Percentiles rank a stretch among this genome's conserved stretches.
phyloP scores from a whole-genome alignment of 1,139 yeast genomes.

The Suhomyces yuchorum region DNA sequence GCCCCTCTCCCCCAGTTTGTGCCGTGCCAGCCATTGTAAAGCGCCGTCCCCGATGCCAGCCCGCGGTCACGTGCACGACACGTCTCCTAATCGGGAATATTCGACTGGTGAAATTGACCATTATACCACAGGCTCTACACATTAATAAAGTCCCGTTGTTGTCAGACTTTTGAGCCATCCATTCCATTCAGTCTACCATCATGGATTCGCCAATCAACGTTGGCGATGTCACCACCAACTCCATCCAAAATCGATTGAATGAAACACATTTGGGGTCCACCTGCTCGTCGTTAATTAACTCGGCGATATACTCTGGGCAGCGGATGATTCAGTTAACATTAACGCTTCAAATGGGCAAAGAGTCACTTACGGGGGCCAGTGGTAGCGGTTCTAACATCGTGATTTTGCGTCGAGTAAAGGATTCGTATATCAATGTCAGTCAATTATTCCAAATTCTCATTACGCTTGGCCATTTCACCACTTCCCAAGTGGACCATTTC shows the following conservation, averaged over 20 bases:
- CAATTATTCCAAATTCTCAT: constrained; percentile 42
- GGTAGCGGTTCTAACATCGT: constrained; percentile 16
- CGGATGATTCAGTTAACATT: constrained; percentile 42
- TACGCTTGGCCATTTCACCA: constrained; percentile 29
- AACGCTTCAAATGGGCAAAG: constrained; percentile 17
- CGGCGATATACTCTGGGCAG: constrained; percentile 43
- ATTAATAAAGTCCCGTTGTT: neutral
- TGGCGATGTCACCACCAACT: constrained; percentile 48
- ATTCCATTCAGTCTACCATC: neutral
- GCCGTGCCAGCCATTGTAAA: no score
- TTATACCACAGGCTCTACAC: neutral
- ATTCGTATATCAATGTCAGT: constrained; percentile 44
- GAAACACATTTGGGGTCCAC: constrained; percentile 38
- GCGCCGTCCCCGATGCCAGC: neutral
- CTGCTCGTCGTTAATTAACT: constrained; percentile 24
- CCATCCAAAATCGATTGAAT: constrained; percentile 39
- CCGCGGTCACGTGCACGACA: constrained; percentile 7
- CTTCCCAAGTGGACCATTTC: constrained; percentile 31
- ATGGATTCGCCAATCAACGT: constrained; percentile 52
- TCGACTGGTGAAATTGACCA: constrained; percentile 6
- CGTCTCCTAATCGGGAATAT: constrained; percentile 14
- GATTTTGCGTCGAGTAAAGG: constrained; percentile 47
- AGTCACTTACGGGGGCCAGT: neutral
- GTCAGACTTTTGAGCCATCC: neutral
- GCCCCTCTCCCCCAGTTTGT: no score